A percentile compares a stretch with the other conserved stretches of the same genome.
phyloP scores from a whole-genome alignment of 2,329 filamentous ascomycete genomes.

The Fusarium robinianum region DNA sequence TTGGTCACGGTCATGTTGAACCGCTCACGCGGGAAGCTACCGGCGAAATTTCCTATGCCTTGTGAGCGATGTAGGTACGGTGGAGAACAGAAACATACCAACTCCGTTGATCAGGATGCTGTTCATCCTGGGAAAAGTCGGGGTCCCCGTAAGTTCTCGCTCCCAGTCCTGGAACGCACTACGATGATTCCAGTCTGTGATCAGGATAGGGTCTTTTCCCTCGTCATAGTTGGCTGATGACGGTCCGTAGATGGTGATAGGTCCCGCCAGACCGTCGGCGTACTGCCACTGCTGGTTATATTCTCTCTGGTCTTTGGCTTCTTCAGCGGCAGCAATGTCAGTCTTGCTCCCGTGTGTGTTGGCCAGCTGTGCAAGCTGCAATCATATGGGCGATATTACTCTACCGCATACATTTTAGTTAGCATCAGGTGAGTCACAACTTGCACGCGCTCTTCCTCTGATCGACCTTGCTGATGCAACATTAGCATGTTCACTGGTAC shows the following conservation, averaged over 20 bases:
- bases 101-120: constrained; percentile 1
- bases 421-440: not conserved
- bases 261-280: constrained; percentile 25
- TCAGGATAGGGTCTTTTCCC: constrained; percentile 3
- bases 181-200: constrained; percentile 13
- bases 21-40: not conserved
- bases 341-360: not conserved
- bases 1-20: constrained; percentile 2
- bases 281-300: constrained; percentile 10
- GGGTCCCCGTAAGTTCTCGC: not conserved
- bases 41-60: not conserved
- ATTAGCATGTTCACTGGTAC: not conserved
- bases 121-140: constrained; percentile 6
- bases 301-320: not conserved
- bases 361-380: not conserved
- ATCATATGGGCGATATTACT: not conserved
- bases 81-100: not conserved
- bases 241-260: constrained; percentile 21
- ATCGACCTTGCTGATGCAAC: not conserved
- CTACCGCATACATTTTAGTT: not conserved
- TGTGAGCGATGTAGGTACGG: not conserved
- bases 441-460: not conserved
- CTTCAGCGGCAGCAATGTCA: not conserved
- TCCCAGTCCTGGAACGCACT: constrained; percentile 12
- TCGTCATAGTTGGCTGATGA: constrained; percentile 11